phyloP scores from a whole-genome alignment of 306 rosid species.

The Cucurbita moschata region DNA sequence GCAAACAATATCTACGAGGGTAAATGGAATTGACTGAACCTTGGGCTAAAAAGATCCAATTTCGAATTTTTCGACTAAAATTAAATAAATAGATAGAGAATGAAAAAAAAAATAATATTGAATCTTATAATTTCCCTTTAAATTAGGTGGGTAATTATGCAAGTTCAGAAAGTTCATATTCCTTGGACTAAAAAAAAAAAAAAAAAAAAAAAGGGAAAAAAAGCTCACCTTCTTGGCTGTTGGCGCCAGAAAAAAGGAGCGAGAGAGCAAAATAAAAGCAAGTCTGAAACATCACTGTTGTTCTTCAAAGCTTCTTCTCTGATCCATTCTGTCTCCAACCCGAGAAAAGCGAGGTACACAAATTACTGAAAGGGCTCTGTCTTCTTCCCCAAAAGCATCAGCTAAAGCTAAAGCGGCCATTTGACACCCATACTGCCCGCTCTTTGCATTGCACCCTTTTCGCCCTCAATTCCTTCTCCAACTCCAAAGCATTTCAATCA shows the following conservation, averaged over 20 bases:
- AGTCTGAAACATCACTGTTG: neutral
- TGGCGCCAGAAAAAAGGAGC: neutral
- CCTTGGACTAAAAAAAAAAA: no score
- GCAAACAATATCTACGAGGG: no score
- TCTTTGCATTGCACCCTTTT: neutral
- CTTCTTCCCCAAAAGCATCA: slow-evolving; percentile 9
- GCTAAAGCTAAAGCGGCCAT: slow-evolving; percentile 10
- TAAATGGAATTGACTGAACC: no score
- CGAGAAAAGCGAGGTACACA: neutral
- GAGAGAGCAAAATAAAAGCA: neutral
- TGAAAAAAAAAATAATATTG: no score
- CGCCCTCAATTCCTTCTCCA: neutral
- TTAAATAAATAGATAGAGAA: no score
- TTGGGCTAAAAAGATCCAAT: no score
- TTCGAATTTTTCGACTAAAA: no score
- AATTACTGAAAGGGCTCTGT: neutral
- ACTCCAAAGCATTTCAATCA: slow-evolving; percentile 3
- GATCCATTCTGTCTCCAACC: neutral
- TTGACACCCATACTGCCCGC: neutral
- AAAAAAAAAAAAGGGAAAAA: no score
- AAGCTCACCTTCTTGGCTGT: neutral
- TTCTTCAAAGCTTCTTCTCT: neutral
- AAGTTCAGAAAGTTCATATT: neutral
- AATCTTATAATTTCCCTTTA: no score
- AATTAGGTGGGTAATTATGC: neutral